Conservation (phyloP, 1,284 basidiomycete species). For the Papiliotrema fonsecae region DNA sequence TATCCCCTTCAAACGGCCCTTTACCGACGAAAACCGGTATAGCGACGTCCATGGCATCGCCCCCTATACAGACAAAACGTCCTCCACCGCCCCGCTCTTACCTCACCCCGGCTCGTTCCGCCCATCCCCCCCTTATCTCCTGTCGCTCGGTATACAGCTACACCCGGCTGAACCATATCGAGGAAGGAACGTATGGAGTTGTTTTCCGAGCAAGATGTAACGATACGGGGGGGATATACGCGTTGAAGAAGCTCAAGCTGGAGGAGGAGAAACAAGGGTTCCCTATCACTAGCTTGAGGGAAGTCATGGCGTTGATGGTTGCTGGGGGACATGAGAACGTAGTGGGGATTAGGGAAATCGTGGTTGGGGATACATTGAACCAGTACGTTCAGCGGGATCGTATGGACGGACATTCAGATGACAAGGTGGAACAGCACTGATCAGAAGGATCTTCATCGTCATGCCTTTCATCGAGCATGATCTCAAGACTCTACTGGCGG, state of each 20-base stretch:
- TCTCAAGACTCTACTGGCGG: slow-evolving; percentile 86
- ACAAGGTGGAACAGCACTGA: neutral
- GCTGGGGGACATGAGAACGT: slow-evolving; percentile 86
- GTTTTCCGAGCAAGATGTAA: slow-evolving; percentile 94
- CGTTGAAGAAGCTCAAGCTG: slow-evolving; percentile 95
- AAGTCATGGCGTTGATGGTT: slow-evolving; percentile 89
- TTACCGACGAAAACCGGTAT: too few relatives aligned
- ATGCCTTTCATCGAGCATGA: slow-evolving; percentile 99
- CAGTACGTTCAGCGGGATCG: slow-evolving; percentile 65
- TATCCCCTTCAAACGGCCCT: neutral
- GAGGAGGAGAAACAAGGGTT: slow-evolving; percentile 98
- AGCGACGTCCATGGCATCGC: too few relatives aligned
- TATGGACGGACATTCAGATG: neutral
- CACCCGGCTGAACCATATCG: slow-evolving; percentile 93
- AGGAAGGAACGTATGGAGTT: slow-evolving; percentile 97
- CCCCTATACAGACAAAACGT: too few relatives aligned
- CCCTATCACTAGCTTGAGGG: slow-evolving; percentile 92
- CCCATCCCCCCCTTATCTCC: slow-evolving; percentile 68
- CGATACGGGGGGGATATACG: slow-evolving; percentile 88
- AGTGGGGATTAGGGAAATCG: slow-evolving; percentile 90
- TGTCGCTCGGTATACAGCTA: slow-evolving; percentile 90
- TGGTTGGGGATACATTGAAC: slow-evolving; percentile 97
- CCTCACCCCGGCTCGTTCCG: slow-evolving; percentile 64
- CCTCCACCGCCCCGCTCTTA: too few relatives aligned
- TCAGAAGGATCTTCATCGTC: slow-evolving; percentile 87